Base-by-base conservation (phyloP, 208 protist species). In the Lotmaria passim region DNA sequence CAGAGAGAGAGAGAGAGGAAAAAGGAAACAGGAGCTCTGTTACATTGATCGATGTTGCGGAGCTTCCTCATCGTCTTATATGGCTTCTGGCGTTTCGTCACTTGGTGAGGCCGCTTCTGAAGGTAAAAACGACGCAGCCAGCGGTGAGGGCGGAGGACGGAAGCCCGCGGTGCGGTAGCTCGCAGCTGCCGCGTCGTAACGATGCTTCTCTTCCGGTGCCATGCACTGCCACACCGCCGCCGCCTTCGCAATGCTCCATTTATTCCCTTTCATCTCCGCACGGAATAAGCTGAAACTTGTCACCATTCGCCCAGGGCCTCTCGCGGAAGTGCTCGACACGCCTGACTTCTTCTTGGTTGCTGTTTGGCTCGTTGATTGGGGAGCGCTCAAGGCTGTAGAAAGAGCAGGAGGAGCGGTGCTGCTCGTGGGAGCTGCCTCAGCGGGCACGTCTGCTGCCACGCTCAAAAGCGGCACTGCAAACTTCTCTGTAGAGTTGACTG, bases 161-260 rank as follows among this genome's bases (percentile, higher is more conserved):
- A 73, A 12, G 11, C 26, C 46, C 24, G 39, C 50, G 7, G 79
- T 87, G 69, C 85, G 85, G 21, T 47, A 43, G 3, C 14, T 12
- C 34, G 89, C 89, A 1, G 86, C 89, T 43, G 75, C 79, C 14
- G 61, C 51, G 55, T 91, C 89, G 61, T 85, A 94, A 3, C 79
- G 73, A 1, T 74, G 59, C 80, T 91, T 91, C 33, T 86, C 85
- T 17, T 24, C 69, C 7, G 61, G 33, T 10, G 64, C 79, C 77
- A 93, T 86, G 14, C 26, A 7, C 41, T 72, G 60, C 85, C 88
- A 93, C 34, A 72, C 69, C 11, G 53, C 53, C 44, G 52, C 33
- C n/a, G 79, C 62, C 41, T 77, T 70, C 31, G 53, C 30, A 21
- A 59, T 34, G 1, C 51, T 61, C 39, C 53, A 59, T 30, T 41